Evolutionary conservation across 2,329 filamentous ascomycete genomes (phyloP).

Genomic region (Pestalotiopsis sp.): DNA sequence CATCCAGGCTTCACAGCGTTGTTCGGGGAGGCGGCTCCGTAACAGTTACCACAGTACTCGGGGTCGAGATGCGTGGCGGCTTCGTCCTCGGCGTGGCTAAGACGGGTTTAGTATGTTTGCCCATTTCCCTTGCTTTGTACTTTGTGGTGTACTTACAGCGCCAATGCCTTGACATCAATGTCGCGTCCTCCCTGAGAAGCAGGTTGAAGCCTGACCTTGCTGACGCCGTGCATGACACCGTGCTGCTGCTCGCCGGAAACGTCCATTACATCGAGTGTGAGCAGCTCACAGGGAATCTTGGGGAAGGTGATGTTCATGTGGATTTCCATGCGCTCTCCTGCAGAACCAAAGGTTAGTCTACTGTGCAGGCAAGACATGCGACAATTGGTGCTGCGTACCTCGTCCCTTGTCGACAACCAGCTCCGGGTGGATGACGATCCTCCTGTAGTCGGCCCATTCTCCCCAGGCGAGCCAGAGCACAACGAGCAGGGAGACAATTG

Average conservation of each 20-base stretch:
- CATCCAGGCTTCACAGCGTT: conserved; percentile 81
- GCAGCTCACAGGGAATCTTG: conserved; percentile 87
- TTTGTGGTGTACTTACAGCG: conserved; percentile 57
- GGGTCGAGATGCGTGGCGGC: conserved; percentile 81
- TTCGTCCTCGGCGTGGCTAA: conserved; percentile 68
- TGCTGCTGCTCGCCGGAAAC: conserved; percentile 96
- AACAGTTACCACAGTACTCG: conserved; percentile 91
- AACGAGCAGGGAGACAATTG: conserved; percentile 84
- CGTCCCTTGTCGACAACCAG: conserved; percentile 94
- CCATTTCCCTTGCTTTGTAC: not conserved
- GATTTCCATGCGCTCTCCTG: conserved; percentile 98
- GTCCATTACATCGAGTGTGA: conserved; percentile 99
- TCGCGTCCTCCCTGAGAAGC: conserved; percentile 73
- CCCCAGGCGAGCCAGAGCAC: conserved; percentile 89
- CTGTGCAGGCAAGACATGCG: not conserved
- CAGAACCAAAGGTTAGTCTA: conserved; percentile 26
- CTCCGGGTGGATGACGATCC: conserved; percentile 85
- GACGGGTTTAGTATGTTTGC: not conserved
- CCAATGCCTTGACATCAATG: conserved; percentile 70
- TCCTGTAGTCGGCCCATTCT: conserved; percentile 94
- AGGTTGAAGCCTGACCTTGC: conserved; percentile 81
- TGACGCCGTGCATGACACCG: conserved; percentile 89
- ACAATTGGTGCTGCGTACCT: conserved; percentile 56
- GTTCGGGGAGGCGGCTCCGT: conserved; percentile 76
- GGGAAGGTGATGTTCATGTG: conserved; percentile 97